These are phyloP conservation scores for Cetradonia linearis DNA, from an alignment of 495 filamentous ascomycete genomes.

Conservation along the genomic window DNA sequence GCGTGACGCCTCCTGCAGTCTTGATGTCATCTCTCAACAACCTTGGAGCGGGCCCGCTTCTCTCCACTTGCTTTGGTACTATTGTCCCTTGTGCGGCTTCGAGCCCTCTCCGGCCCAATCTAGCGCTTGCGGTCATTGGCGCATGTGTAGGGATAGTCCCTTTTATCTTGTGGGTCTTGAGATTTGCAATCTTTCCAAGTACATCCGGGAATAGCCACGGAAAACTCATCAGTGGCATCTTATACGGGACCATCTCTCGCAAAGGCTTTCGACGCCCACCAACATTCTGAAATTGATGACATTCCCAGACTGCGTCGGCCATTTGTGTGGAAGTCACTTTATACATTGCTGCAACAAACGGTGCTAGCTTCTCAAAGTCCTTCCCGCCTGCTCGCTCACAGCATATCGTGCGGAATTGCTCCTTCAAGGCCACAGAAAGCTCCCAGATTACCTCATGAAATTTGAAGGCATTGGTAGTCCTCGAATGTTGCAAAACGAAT, in stretches of 20 bases:
- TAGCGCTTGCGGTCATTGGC: not conserved
- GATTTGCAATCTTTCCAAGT: slow-evolving; percentile 61
- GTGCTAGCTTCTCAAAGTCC: slow-evolving; percentile 48
- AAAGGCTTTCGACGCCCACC: slow-evolving; percentile 30
- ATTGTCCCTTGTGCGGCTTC: not conserved
- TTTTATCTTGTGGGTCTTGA: not conserved
- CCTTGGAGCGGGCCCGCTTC: slow-evolving; percentile 3
- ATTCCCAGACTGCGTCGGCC: slow-evolving; percentile 41
- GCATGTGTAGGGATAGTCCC: not conserved
- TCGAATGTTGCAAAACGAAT: slow-evolving; percentile 65
- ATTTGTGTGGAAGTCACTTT: slow-evolving; percentile 65
- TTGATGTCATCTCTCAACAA: slow-evolving; percentile 23
- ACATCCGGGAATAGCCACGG: slow-evolving; percentile 78
- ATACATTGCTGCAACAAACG: slow-evolving; percentile 81
- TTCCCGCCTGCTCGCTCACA: slow-evolving; percentile 51
- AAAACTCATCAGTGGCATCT: slow-evolving; percentile 80
- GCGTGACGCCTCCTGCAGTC: slow-evolving; percentile 29
- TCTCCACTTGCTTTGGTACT: not conserved
- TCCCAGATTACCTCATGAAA: slow-evolving; percentile 70
- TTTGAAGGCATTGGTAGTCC: slow-evolving; percentile 64
- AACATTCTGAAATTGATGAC: slow-evolving; percentile 29
- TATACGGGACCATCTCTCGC: slow-evolving; percentile 32
- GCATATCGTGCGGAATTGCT: slow-evolving; percentile 55
- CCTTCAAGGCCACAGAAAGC: slow-evolving; percentile 51
- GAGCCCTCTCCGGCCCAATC: not conserved